These are phyloP conservation scores for Nannochloropsis salina DNA, from an alignment of 108 stramenopile genomes.

Conservation along the genomic window DNA sequence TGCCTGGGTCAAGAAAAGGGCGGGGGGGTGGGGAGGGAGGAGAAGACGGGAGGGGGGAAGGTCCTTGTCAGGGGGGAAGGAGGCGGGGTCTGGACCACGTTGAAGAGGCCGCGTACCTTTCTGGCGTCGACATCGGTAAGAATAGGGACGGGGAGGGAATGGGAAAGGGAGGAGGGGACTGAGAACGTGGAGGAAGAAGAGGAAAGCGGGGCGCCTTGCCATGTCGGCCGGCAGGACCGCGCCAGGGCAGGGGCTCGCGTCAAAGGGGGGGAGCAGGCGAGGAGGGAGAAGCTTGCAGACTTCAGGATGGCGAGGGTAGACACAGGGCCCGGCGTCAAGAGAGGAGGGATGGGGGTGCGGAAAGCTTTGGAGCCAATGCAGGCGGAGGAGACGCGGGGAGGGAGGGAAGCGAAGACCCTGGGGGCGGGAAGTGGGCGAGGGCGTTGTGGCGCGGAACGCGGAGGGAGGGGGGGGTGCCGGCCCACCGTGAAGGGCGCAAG, in stretches of 20 bases:
- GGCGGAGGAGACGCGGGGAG: neutral
- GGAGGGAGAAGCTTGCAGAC: neutral
- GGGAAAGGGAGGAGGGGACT: neutral
- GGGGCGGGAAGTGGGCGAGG: neutral
- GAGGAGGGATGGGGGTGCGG: neutral
- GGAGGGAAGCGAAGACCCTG: neutral
- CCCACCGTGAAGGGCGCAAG: neutral
- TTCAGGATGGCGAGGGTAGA: neutral
- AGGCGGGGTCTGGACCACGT: no score
- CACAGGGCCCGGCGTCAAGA: neutral
- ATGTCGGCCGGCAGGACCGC: neutral
- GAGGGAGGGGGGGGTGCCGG: no score
- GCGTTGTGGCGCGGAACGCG: no score
- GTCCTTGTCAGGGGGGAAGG: no score
- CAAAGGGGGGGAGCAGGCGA: neutral
- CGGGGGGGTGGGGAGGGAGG: no score
- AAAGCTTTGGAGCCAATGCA: neutral
- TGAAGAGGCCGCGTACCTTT: no score
- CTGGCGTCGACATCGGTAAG: neutral
- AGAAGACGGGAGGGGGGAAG: no score
- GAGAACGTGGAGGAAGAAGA: neutral
- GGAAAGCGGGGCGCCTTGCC: neutral
- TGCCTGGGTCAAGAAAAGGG: no score
- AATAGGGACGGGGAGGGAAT: neutral
- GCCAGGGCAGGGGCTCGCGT: neutral